Base-by-base conservation (phyloP, 2,329 filamentous ascomycete genomes). In the Alternaria dauci region DNA sequence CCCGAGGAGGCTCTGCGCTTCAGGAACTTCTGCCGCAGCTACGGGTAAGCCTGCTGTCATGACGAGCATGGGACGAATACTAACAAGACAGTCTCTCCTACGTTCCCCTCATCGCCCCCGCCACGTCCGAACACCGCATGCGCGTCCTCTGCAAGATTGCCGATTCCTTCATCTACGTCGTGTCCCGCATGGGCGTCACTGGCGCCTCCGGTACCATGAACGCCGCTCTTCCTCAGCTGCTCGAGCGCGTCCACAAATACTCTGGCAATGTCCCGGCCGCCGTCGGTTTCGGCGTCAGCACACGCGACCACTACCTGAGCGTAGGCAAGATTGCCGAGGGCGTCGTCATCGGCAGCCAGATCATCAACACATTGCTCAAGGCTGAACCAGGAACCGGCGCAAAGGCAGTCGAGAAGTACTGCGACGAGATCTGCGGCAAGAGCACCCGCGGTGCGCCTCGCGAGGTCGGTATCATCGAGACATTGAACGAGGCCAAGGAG, bases 151-250 rank as follows among this genome's bases (percentile, higher is more conserved):
- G 95, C 87, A 89, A 92, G 78, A 94, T 99, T 65, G 95, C 95
- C 75, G 94, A 98, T 81, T 97, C 94, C 4, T 99, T 98, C 83
- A 96, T 99, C 81, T 99, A 99, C 78, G 94, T 99, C 63, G 95
- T 99, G 57, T 98, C 94, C 26, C 87, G 94, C 71, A 96, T 97
- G 91, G 95, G 95, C 71, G 94, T 98, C 58, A 99, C 95, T 9
- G 95, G 95, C 71, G 95, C 93, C 14, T 90, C 89, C 1, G 94
- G 94, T 34, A 89, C 88, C 26, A 82, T 99, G 73, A 97, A 92
- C 79, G 85, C 89, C 44, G 89, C 91, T 59, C 87, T 99, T 34
- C 93, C 94, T 14, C 89, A 91, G 52, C 86, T 99, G 38, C 83
- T 99, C 59, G 86, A 87, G 58, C 89, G 92, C 39, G 95, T 99